Conservation (phyloP, 768 basidiomycete genomes). For the Tulasnella sp. region DNA sequence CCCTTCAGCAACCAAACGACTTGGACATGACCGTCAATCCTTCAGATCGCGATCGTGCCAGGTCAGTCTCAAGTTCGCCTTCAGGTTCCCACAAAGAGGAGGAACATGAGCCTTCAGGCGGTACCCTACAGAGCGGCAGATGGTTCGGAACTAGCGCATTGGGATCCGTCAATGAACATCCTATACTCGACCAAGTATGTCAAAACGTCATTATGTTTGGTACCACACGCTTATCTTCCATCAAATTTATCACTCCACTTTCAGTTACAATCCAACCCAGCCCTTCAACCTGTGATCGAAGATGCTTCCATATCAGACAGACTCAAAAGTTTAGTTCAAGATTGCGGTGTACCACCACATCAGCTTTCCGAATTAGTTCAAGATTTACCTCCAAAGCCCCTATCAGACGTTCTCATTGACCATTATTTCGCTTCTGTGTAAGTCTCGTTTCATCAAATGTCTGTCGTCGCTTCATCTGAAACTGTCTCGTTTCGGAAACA, state of each 20-base stretch:
- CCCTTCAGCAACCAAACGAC: not conserved
- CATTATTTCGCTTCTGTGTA: conserved; percentile 69
- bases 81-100: conserved; percentile 62
- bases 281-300: conserved; percentile 17
- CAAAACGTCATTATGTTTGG: not conserved
- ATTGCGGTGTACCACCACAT: conserved; percentile 84
- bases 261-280: conserved; percentile 4
- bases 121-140: conserved; percentile 68
- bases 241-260: not conserved
- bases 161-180: conserved; percentile 67
- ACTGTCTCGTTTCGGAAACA: conserved; percentile 25
- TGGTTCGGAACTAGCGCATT: conserved; percentile 79
- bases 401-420: conserved; percentile 67
- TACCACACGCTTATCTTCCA: not conserved
- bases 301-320: conserved; percentile 52
- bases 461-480: conserved; percentile 16
- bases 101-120: conserved; percentile 62
- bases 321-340: conserved; percentile 71
- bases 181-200: conserved; percentile 63
- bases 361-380: conserved; percentile 81
- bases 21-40: conserved; percentile 2
- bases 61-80: conserved; percentile 43
- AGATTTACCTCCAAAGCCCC: conserved; percentile 67
- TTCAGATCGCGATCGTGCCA: conserved; percentile 23
- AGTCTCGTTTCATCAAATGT: conserved; percentile 22